Base-by-base conservation (phyloP, 192 early-diverging fungal genomes). In the Umbelopsis isabellina region DNA sequence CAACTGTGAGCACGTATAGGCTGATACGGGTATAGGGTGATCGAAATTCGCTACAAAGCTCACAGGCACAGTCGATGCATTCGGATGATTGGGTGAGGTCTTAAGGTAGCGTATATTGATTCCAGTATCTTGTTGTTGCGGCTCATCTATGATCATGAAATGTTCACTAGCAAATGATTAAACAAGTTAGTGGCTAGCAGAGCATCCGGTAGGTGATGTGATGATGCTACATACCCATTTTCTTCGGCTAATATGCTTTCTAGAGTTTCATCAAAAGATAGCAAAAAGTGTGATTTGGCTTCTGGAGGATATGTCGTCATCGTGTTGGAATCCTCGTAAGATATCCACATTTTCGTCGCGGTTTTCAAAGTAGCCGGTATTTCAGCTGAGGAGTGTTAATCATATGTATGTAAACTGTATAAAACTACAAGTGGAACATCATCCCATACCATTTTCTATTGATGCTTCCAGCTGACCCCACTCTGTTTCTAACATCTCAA, bases 11-110 rank as follows among this genome's bases (percentile, higher is more conserved):
- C 55, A 61, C 18, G 30, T 61, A 15, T 33, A 35, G 16, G 73
- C 76, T n/a, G 76, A 70, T 27, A 51, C 68, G 4, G 76, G 72
- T 13, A 78, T 25, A 8, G 76, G 76, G 4, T 61, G 48, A 45
- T 72, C 68, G 30, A 78, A 30, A 8, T 22, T 73, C 20, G 72
- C 76, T 8, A 70, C 72, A 70, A 78, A 73, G 37, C 72, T 64
- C 35, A 78, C 44, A 15, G 72, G 72, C 20, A 78, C 65, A 16
- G 75, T 27, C 2, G 9, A 48, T 9, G 49, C 55, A 33, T 69
- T 46, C 22, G 76, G 67, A 9, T 48, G 23, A 8, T 61, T 53
- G 1, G 76, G 67, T 12, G 61, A 49, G 22, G 45, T 16, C 21
- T 78, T 73, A 6, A 78, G 22, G 41, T 73, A 78, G 15, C 71